phyloP scores from a whole-genome alignment of 306 rosid species.

The Acacia melanoxylon region DNA sequence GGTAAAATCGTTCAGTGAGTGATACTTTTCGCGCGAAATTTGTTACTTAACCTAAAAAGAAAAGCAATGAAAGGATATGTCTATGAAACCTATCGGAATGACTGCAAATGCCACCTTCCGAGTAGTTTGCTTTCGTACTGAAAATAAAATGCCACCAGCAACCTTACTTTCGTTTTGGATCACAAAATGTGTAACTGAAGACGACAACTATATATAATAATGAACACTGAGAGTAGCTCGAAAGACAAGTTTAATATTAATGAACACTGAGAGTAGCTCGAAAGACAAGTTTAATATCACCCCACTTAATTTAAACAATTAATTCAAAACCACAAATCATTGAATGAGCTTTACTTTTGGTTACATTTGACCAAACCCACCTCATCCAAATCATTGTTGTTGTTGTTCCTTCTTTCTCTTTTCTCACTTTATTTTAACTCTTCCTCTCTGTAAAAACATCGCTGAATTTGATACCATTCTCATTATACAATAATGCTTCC shows the following conservation, averaged over 20 bases:
- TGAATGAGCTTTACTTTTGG: constrained; percentile 5
- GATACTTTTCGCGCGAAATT: no score
- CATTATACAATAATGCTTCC: no score
- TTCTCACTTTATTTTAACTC: not conserved
- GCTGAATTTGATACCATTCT: not conserved
- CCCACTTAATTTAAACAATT: not conserved
- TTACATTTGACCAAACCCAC: not conserved
- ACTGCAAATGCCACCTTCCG: not conserved
- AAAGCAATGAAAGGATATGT: no score
- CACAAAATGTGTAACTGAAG: not conserved
- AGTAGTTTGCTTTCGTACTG: not conserved
- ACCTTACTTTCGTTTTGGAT: not conserved
- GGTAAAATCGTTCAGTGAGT: no score
- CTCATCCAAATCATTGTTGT: not conserved
- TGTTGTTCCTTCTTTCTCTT: not conserved
- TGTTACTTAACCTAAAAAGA: no score
- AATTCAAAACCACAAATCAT: not conserved
- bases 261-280: not conserved
- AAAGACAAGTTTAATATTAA: no score
- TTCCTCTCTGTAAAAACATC: not conserved
- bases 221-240: not conserved
- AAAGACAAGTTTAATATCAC: not conserved
- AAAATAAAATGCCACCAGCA: not conserved
- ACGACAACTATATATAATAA: not conserved
- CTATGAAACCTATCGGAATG: no score